A percentile compares a stretch with the other conserved stretches of the same genome.
These are phyloP conservation scores for Blastobotrys mokoenaii DNA, from an alignment of 805 yeast genomes.

Conservation along the genomic window DNA sequence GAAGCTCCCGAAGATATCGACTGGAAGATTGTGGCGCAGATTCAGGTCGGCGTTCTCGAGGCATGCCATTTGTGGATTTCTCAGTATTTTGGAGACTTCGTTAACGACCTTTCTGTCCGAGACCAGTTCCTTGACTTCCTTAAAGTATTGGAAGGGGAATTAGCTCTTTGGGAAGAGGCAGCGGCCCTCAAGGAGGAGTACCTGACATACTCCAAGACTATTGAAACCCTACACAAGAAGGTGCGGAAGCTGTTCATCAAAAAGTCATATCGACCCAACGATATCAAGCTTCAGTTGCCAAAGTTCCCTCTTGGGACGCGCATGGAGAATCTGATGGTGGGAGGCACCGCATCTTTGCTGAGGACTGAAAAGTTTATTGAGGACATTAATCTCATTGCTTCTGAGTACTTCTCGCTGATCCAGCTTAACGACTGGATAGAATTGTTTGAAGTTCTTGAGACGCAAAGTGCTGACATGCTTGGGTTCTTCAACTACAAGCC, in stretches of 20 bases:
- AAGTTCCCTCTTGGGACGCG: conserved; percentile 14
- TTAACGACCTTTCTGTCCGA: conserved; percentile 56
- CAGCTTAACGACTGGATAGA: conserved; percentile 70
- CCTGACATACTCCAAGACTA: conserved; percentile 19
- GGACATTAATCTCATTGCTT: conserved; percentile 53
- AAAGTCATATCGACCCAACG: conserved; percentile 27
- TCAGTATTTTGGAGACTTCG: conserved; percentile 67
- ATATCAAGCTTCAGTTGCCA: conserved; percentile 20
- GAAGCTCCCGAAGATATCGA: conserved; percentile 39
- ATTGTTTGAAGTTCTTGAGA: conserved; percentile 64
- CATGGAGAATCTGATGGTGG: conserved; percentile 13
- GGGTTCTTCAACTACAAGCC: conserved; percentile 49
- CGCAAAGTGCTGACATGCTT: conserved; percentile 50
- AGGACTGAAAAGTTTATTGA: conserved; percentile 52
- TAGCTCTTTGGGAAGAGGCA: conserved; percentile 28
- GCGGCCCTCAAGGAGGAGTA: conserved; percentile 13
- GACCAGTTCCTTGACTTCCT: conserved; percentile 53
- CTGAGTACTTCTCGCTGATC: conserved; percentile 47
- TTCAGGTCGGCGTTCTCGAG: conserved; percentile 75
- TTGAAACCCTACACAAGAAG: conserved; percentile 44
- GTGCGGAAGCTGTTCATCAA: conserved; percentile 51
- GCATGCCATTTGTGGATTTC: conserved; percentile 62
- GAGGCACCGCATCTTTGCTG: conserved; percentile 5
- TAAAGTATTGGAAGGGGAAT: conserved; percentile 57
- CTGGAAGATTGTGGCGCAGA: conserved; percentile 61